Evolutionary conservation across 2,329 filamentous ascomycete species (phyloP).

Genomic region (Cyphellophora europaea): DNA sequence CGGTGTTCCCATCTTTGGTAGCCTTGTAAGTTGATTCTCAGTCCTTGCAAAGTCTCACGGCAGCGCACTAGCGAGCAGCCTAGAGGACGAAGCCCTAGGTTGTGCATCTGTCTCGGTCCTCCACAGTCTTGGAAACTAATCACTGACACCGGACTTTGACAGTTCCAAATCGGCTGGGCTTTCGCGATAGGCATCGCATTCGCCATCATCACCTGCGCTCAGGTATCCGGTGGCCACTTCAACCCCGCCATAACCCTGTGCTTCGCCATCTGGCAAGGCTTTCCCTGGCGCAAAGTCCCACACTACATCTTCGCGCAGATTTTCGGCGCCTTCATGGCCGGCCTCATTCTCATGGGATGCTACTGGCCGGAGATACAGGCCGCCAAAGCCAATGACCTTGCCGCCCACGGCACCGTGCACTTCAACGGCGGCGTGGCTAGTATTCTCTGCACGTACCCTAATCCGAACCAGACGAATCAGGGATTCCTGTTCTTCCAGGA

Average conservation of each 20-base stretch:
- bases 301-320: slow-evolving; percentile 46
- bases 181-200: slow-evolving; percentile 51
- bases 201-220: slow-evolving; percentile 48
- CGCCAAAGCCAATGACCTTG: slow-evolving; percentile 30
- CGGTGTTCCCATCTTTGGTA: slow-evolving; percentile 33
- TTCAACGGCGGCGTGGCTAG: slow-evolving; percentile 43
- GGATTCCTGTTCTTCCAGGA: slow-evolving; percentile 51
- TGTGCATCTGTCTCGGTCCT: too few species aligned
- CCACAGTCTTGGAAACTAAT: too few species aligned
- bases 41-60: too few species aligned
- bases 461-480: slow-evolving; percentile 37
- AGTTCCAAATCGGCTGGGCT: slow-evolving; percentile 48
- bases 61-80: too few species aligned
- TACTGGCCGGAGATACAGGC: slow-evolving; percentile 43
- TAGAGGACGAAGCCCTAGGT: too few species aligned
- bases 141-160: too few species aligned
- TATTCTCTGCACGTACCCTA: slow-evolving; percentile 46
- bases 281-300: slow-evolving; percentile 44
- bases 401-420: slow-evolving; percentile 29
- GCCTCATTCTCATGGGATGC: slow-evolving; percentile 45
- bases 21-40: too few species aligned
- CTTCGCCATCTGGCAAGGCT: slow-evolving; percentile 47
- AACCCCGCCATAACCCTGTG: slow-evolving; percentile 43
- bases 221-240: slow-evolving; percentile 47
- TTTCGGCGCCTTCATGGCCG: slow-evolving; percentile 47